Base-by-base conservation (phyloP, 441 rosid species). In the Mallotus repandus region DNA sequence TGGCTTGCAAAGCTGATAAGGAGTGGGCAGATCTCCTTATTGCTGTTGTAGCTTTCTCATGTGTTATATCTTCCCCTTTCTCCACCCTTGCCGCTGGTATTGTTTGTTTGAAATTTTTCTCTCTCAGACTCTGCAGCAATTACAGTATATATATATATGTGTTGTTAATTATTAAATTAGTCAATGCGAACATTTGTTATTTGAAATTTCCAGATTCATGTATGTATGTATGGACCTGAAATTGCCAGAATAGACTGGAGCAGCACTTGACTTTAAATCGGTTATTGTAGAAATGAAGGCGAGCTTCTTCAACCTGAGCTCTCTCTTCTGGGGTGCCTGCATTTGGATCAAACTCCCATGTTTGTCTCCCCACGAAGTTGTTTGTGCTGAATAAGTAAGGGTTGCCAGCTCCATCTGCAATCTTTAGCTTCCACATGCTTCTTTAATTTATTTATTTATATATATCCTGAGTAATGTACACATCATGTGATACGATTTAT, bases 1-100 rank as follows among this genome's bases (percentile, higher is more conserved):
- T 80, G 1, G 93, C 83, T 56, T 91, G 95, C 79, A 89, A 64
- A 2, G 95, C 89, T 4, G 90, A 78, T 43, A 84, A 77, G 72
- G 86, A 85, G 12, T 59, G 79, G 3, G 80, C 80, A 1, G 88
- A 83, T 78, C 93, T 86, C 68, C 68, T 84, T 41, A 91, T 29
- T 2, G 88, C 57, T 0, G 85, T 12, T 0, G 85, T 77, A 0
- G 87, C 81, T 21, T 57, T 82, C 32, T 84, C 89, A 11, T 71
- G 78, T 11, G 81, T 84, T 10, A 89, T 79, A 22, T 81, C 81
- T 68, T 85, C 89, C 0, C 81, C 92, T 16, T 83, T 85, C 55
- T 78, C 88, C 14, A 89, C 74, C 41, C 41, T 84, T 2, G 79
- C 87, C 4, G 72, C 74, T 1, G 88, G 81, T 41, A 87, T 84